A percentile compares a stretch with the other conserved stretches of the same genome.
phyloP scores from a whole-genome alignment of 495 filamentous ascomycete genomes.

The Astrothelium macrocarpum region DNA sequence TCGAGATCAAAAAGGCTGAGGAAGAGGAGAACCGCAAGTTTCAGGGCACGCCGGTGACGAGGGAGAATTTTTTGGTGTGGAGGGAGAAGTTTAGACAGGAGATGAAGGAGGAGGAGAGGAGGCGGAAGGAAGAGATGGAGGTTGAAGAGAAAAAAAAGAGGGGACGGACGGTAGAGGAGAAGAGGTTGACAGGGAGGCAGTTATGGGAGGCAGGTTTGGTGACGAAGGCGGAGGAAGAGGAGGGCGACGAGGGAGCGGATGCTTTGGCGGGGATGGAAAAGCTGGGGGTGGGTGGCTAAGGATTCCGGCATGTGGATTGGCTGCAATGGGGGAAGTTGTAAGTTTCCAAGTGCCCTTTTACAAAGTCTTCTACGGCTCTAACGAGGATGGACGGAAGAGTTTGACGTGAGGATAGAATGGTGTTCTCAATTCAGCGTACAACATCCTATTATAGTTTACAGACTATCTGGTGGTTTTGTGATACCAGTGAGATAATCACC shows the following conservation, averaged over 20 bases:
- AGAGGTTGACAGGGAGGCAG: conserved; percentile 68
- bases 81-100: conserved; percentile 67
- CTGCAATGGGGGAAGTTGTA: not conserved
- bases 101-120: conserved; percentile 57
- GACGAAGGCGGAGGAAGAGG: conserved; percentile 65
- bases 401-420: too few species aligned
- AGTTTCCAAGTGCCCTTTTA: not conserved
- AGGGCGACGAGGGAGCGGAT: conserved; percentile 62
- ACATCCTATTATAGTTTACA: not conserved
- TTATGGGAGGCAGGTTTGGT: conserved; percentile 77
- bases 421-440: not conserved
- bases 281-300: conserved; percentile 50
- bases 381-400: too few species aligned
- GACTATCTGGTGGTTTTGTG: not conserved
- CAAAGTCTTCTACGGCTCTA: not conserved
- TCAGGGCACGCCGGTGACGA: conserved; percentile 76
- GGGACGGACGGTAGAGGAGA: conserved; percentile 51
- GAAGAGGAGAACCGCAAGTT: conserved; percentile 95
- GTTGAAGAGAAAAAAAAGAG: conserved; percentile 55
- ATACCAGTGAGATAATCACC: conserved; percentile 35
- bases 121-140: conserved; percentile 58
- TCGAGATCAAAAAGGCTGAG: conserved; percentile 59
- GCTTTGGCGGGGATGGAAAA: conserved; percentile 53
- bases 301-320: not conserved
- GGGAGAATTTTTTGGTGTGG: conserved; percentile 78